Evolutionary conservation across 257 asterid genomes (phyloP), one percentile per base, ranked within the genome.

Genomic region (Knoxia roxburghii): DNA sequence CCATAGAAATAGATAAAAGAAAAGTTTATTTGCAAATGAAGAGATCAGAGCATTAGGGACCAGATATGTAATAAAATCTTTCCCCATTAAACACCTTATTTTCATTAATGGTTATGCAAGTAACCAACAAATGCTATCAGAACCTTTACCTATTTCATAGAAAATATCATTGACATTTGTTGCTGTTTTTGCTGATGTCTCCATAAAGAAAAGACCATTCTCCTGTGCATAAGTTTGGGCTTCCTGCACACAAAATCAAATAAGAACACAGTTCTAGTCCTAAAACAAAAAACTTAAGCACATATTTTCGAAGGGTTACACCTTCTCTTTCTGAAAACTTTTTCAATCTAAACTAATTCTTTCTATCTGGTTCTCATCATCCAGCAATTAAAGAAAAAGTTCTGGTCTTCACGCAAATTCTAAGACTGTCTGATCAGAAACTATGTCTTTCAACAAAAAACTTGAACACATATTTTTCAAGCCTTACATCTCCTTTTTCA

Each of bases 101-200:
- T 29, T 18, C 43, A 57, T 13, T 55, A 26, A 26, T 17, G 27
- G n/a, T 27, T 2, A 13, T 30, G 29, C 21, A 27, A 15, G 48
- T 18, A 33, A 21, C 49, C 49, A 60, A 60, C 11, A 60, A 23
- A 60, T 60, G 49, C 65, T 48, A 64, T 57, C 43, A 2, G 66
- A 61, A 39, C 13, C 11, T 20, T 1, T 67, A 72, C 81, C 81
- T 77, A 77, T 77, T 61, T 78, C 83, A 52, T 74, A 78, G 68
- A 78, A 78, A 7, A 78, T 59, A 50, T 74, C 83, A 26, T 78
- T 78, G 29, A 74, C 83, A 52, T 78, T 78, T 14, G 72, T 70
- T 18, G 83, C 83, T 67, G 77, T 65, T 74, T 78, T 78, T 45
- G 83, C 83, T 50, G 83, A 78, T 12, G 83, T 78, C 66, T 78